These are phyloP conservation scores for Athelia psychrophila DNA, from an alignment of 1,284 basidiomycete genomes.

Conservation along the genomic window DNA sequence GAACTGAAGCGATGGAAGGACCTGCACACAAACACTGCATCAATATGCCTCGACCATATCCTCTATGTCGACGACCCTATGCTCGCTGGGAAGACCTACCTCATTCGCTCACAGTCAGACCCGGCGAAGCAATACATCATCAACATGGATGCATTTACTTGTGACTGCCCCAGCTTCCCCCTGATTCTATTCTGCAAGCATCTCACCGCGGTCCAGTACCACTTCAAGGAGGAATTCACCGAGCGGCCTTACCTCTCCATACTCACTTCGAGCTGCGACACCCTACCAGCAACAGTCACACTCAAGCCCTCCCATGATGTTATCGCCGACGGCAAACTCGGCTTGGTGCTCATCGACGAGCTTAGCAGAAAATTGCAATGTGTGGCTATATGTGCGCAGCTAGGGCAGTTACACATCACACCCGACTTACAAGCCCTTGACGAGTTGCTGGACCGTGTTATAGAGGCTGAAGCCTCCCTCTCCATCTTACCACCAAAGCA, in stretches of 20 bases:
- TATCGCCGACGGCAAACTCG: background rate
- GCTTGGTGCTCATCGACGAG: background rate
- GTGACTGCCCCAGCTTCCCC: conserved; percentile 7
- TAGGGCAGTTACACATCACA: background rate
- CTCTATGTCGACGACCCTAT: background rate
- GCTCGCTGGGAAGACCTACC: background rate
- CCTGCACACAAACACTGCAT: background rate
- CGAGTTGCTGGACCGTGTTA: background rate
- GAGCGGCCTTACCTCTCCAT: background rate
- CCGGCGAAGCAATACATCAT: conserved; percentile 3
- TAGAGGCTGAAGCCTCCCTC: background rate
- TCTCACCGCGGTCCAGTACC: conserved; percentile 7
- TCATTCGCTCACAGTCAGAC: background rate
- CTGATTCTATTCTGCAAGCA: conserved; percentile 13
- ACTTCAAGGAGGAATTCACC: background rate
- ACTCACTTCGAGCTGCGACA: background rate
- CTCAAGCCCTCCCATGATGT: background rate
- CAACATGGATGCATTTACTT: conserved; percentile 7
- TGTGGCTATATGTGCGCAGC: background rate
- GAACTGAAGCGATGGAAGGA: conserved; percentile 5
- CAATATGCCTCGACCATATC: background rate
- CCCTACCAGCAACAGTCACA: background rate
- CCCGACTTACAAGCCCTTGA: background rate
- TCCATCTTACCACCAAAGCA: background rate
- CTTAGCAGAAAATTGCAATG: background rate